phyloP scores from a whole-genome alignment of 2,329 filamentous ascomycete genomes.

The Exophiala spinifera region DNA sequence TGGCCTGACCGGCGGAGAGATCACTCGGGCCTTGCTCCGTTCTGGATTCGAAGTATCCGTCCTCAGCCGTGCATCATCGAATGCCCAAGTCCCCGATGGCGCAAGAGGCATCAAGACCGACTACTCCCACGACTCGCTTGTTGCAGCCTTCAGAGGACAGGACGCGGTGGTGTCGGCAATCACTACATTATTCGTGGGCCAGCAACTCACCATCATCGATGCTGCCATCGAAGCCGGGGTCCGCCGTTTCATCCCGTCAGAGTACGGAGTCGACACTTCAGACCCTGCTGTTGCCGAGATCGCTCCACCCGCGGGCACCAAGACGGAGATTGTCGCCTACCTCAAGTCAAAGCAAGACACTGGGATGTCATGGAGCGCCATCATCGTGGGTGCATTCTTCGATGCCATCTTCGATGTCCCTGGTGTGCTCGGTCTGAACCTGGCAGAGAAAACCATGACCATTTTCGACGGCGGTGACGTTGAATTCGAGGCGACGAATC shows the following conservation, averaged over 20 bases:
- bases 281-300: constrained; percentile 29
- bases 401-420: constrained; percentile 47
- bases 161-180: constrained; percentile 30
- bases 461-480: constrained; percentile 27
- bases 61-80: constrained; percentile 28
- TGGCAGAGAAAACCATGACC: constrained; percentile 31
- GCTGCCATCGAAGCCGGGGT: constrained; percentile 35
- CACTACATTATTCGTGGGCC: constrained; percentile 15
- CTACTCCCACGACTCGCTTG: constrained; percentile 30
- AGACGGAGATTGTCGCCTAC: constrained; percentile 46
- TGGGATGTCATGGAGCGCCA: constrained; percentile 57
- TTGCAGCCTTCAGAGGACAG: constrained; percentile 27
- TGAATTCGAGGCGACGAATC: constrained; percentile 25
- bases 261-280: constrained; percentile 34
- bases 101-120: constrained; percentile 29
- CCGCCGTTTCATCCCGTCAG: constrained; percentile 35
- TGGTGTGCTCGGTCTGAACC: constrained; percentile 37
- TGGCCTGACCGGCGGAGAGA: constrained; percentile 3
- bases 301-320: constrained; percentile 30
- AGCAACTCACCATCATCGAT: constrained; percentile 36
- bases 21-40: constrained; percentile 2
- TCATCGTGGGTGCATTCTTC: constrained; percentile 60
- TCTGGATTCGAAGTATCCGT: constrained; percentile 30
- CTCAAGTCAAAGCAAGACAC: constrained; percentile 48
- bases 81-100: constrained; percentile 22